Evolutionary conservation across 768 basidiomycete genomes (phyloP), one percentile per base, ranked within the genome.

Genomic region (Collybia mongolica): DNA sequence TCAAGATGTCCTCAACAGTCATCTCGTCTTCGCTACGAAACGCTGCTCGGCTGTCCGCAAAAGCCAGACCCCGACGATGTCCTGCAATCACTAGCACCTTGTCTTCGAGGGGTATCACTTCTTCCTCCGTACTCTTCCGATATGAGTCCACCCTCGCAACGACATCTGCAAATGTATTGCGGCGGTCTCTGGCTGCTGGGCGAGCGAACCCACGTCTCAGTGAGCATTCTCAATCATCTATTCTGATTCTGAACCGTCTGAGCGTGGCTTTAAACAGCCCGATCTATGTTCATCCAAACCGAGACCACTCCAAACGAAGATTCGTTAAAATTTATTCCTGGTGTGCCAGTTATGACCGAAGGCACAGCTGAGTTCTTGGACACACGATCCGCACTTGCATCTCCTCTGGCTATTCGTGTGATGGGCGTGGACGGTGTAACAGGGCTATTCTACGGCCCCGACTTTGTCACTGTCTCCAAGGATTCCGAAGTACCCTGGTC

Each of bases 231-330:
- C 45, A 12, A 18, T 7, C 7, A 18, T 1, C 20, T 14, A 11
- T 17, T 1, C 3, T 37, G 8, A 15, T 3, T 38, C 26, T 32
- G 18, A 43, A 17, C 29, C n/a, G 6, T 24, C 41, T 47, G 2
- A 40, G 28, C 24, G 11, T 20, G 8, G 18, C 39, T 23, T 17
- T 15, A 15, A 23, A 52, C 11, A 92, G 90, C 71, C 28, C 83
- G 94, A 19, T 87, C 88, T 47, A 96, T 98, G 95, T 98, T 98
- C 74, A 97, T 98, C 50, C 97, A 99, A 71, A 98, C 96, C 4
- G 95, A 98, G 71, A 83, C 86, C 8, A 99, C 97, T 0, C 97
- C 97, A 0, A 99, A 99, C 66, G 91, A 93, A 26, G 93, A 98
- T 65, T 96, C 95, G 1, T 81, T 99, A 45, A 98, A 99, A 68